These are phyloP conservation scores for Dichotomopilus funicola DNA, from an alignment of 2,329 filamentous ascomycete species.

Conservation along the genomic window DNA sequence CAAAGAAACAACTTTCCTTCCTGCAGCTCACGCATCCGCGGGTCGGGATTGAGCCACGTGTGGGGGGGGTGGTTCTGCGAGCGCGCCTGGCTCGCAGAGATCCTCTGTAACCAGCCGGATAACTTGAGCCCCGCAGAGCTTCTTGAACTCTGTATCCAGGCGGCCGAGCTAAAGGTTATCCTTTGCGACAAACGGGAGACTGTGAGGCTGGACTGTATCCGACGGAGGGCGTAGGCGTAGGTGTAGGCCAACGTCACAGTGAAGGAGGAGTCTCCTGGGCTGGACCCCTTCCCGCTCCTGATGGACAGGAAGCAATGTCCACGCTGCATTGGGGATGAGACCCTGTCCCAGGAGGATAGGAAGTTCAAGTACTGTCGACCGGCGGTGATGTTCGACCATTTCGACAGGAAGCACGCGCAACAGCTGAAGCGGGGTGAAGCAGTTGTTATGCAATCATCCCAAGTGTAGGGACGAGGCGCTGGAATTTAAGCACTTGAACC, in stretches of 20 bases:
- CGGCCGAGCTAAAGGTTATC: not conserved
- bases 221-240: not conserved
- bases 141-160: not conserved
- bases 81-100: constrained; percentile 15
- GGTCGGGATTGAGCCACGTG: too few relatives aligned
- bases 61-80: not conserved
- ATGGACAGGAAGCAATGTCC: not conserved
- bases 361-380: constrained; percentile 1
- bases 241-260: not conserved
- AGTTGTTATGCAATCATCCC: not conserved
- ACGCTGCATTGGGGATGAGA: not conserved
- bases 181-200: not conserved
- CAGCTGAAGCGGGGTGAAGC: not conserved
- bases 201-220: not conserved
- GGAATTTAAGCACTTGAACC: constrained; percentile 1
- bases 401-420: not conserved
- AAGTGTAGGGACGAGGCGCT: not conserved
- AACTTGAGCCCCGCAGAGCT: not conserved
- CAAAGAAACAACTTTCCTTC: too few relatives aligned
- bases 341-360: not conserved
- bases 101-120: constrained; percentile 9
- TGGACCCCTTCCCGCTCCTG: not conserved
- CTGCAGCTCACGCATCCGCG: too few relatives aligned
- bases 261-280: not conserved
- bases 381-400: constrained; percentile 1